Evolutionary conservation across 129 eudicot species (phyloP).

Genomic region (Flaveria brownii): DNA sequence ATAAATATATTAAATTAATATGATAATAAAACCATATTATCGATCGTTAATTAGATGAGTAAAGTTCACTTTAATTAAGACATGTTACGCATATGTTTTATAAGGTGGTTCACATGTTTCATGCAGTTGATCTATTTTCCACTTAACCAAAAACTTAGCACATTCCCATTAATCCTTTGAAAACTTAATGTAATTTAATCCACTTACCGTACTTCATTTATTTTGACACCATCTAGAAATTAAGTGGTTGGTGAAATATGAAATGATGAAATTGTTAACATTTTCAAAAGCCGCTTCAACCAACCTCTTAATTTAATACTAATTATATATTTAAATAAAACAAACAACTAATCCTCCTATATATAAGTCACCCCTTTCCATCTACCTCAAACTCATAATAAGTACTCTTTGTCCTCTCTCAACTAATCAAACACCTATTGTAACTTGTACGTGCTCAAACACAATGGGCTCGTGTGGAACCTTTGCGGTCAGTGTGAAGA

Average conservation of each 20-base stretch:
- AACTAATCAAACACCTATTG: not conserved
- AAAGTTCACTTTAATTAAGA: too few species aligned
- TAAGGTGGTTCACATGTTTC: too few species aligned
- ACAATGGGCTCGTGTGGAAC: slow-evolving; percentile 42
- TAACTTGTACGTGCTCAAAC: not conserved
- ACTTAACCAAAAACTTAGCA: not conserved
- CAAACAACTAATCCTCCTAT: not conserved
- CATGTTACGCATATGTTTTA: too few species aligned
- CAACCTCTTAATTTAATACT: not conserved
- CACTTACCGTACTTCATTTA: too few species aligned
- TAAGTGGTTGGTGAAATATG: slow-evolving; percentile 23
- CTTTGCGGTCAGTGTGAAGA: slow-evolving; percentile 35
- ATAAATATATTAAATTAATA: too few species aligned
- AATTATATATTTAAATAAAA: not conserved
- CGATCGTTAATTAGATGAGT: too few species aligned
- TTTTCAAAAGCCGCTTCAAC: slow-evolving; percentile 26
- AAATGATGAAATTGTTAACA: not conserved
- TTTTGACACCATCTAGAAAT: not conserved
- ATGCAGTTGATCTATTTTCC: not conserved
- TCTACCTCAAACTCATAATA: slow-evolving; percentile 14
- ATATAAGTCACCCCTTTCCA: slow-evolving; percentile 25
- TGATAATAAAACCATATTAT: too few species aligned
- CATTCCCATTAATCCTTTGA: not conserved
- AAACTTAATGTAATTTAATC: too few species aligned
- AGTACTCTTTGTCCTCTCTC: slow-evolving; percentile 4